Percentiles rank a stretch among this genome's conserved stretches.
Conservation (phyloP, 2,329 filamentous ascomycete genomes). For the Rutstroemia sydowiana region DNA sequence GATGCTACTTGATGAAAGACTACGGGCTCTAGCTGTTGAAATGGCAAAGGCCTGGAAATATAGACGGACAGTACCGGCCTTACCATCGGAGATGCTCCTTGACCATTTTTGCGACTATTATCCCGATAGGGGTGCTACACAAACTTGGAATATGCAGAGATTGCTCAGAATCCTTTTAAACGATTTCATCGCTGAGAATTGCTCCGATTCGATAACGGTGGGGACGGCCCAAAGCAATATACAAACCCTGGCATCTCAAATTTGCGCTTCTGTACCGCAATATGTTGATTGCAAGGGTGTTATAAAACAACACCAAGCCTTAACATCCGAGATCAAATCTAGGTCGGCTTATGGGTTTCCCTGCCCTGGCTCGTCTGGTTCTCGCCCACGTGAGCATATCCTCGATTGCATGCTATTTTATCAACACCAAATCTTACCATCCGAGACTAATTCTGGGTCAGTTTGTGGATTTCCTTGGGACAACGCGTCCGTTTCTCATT, state of each 20-base stretch:
- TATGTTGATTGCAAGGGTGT: constrained; percentile 8
- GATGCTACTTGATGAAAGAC: constrained; percentile 4
- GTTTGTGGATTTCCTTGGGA: not conserved
- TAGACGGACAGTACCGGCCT: not conserved
- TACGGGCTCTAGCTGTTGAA: not conserved
- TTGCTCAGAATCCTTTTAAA: constrained; percentile 10
- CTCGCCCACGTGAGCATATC: too few species aligned
- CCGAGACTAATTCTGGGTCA: not conserved
- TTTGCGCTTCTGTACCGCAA: constrained; percentile 14
- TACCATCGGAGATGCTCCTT: constrained; percentile 5
- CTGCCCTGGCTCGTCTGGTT: too few species aligned
- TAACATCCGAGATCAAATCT: too few species aligned
- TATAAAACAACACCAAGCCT: not conserved
- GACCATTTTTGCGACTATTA: constrained; percentile 8
- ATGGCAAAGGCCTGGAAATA: constrained; percentile 4
- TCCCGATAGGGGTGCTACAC: constrained; percentile 7
- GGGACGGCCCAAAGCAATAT: constrained; percentile 1
- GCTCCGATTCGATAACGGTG: not conserved
- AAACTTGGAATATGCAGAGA: constrained; percentile 12
- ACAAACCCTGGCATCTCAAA: not conserved
- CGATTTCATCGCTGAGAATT: not conserved
- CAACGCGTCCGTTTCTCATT: not conserved
- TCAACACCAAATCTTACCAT: too few species aligned
- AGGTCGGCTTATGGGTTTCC: not conserved
- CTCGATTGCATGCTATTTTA: too few species aligned